Percentiles rank a stretch among this genome's conserved stretches.
These are phyloP conservation scores for Grosmannia clavigera DNA, from an alignment of 2,329 filamentous ascomycete species.

Conservation along the genomic window DNA sequence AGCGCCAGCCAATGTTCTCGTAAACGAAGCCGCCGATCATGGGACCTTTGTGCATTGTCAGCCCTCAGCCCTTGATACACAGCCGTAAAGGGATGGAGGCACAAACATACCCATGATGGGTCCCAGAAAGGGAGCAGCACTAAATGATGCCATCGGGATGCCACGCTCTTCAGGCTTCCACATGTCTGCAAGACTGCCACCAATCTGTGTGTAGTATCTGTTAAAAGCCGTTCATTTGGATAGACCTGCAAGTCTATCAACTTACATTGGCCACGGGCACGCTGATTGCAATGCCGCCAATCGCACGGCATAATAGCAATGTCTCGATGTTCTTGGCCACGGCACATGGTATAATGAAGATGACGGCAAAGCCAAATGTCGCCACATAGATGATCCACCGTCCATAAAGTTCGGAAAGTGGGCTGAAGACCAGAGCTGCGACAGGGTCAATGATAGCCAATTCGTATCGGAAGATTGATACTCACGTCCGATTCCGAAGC, in stretches of 20 bases:
- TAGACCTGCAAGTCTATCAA: background rate
- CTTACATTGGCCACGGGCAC: constrained; percentile 51
- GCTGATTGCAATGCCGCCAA: constrained; percentile 49
- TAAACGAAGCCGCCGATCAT: constrained; percentile 3
- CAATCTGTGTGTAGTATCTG: constrained; percentile 19
- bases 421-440: constrained; percentile 40
- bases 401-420: constrained; percentile 47
- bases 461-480: background rate
- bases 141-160: constrained; percentile 39
- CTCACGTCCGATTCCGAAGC: constrained; percentile 1
- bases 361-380: constrained; percentile 18
- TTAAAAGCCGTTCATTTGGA: background rate
- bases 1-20: constrained; percentile 12
- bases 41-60: background rate
- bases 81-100: background rate
- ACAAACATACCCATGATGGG: constrained; percentile 26
- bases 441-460: background rate
- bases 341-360: constrained; percentile 28
- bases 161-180: constrained; percentile 43
- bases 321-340: constrained; percentile 32
- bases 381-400: constrained; percentile 28
- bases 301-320: constrained; percentile 45
- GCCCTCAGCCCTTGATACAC: background rate
- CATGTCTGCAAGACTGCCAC: constrained; percentile 54
- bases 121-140: constrained; percentile 29